These are phyloP conservation scores for Apostasia ramifera DNA, from an alignment of 106 monocot genomes.

Conservation along the genomic window DNA sequence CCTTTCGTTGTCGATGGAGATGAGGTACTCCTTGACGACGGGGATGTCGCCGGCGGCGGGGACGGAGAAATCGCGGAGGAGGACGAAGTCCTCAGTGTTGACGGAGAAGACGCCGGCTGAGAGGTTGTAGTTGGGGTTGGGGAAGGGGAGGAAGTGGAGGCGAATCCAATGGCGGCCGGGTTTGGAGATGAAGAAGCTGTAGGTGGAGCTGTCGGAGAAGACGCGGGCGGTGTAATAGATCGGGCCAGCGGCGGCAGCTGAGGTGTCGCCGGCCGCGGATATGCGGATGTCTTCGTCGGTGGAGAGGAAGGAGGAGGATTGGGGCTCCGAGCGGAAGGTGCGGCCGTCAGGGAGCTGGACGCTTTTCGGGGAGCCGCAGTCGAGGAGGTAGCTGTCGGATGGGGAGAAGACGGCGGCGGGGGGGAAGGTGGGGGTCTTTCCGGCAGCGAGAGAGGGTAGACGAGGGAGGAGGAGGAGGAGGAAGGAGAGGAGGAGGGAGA, in stretches of 20 bases:
- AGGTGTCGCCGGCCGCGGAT: conserved; percentile 9
- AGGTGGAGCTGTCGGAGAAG: conserved; percentile 51
- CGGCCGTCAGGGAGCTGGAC: conserved; percentile 20
- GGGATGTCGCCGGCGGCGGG: conserved; percentile 10
- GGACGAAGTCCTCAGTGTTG: conserved; percentile 47
- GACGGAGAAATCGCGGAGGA: conserved; percentile 58
- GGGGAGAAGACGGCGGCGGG: neutral
- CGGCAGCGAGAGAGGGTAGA: neutral
- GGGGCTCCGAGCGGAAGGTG: neutral
- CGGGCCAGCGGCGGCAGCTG: conserved; percentile 14
- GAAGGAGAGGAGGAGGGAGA: conserved; percentile 5
- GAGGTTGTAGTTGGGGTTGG: conserved; percentile 46
- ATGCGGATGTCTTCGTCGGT: conserved; percentile 55
- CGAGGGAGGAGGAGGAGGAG: conserved; percentile 5
- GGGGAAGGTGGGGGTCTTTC: neutral
- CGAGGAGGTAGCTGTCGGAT: conserved; percentile 53
- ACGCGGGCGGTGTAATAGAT: conserved; percentile 38
- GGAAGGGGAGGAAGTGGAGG: conserved; percentile 55
- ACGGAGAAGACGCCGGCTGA: conserved; percentile 56
- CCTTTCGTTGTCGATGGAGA: conserved; percentile 25
- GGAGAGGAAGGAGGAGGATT: conserved; percentile 28
- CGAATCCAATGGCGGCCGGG: conserved; percentile 73
- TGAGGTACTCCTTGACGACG: conserved; percentile 63
- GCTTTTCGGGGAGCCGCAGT: conserved; percentile 45
- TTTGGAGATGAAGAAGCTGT: conserved; percentile 59